Evolutionary conservation across 1,139 yeast species (phyloP), one percentile per base, ranked within the genome.

Genomic region (Kluyveromyces sp.): DNA sequence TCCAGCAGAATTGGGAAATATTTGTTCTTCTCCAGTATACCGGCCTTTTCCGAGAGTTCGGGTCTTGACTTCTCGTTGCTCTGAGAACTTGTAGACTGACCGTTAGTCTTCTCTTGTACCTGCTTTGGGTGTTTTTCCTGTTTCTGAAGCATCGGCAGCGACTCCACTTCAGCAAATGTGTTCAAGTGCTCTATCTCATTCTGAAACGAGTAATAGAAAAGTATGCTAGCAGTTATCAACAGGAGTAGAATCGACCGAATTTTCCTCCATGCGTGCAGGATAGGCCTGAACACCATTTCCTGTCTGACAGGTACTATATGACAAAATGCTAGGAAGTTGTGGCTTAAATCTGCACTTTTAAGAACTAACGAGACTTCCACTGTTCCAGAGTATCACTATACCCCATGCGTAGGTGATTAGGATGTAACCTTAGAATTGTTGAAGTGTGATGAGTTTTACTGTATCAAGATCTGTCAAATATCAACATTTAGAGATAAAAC

Each of bases 1-100:
- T 42, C 45, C 17, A 57, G 53, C 8, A 67, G 39, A 3, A 67
- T 28, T 3, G 72, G 72, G 45, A 62, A 67, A 46, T 61, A 68
- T 46, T 55, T 60, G 50, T 67, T 67, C 52, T 68, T 67, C 40
- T 61, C 65, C n/a, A 48, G 44, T 9, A 56, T 52, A 42, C 58
- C 54, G 19, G 47, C 39, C 16, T 57, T 43, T 42, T 50, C 50
- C 16, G 46, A 37, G 13, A 34, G 37, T 22, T 22, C 40, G 16
- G 4, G 13, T 7, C 17, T 22, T 18, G 15, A 16, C 34, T 34
- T 18, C 30, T 18, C 31, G 7, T 20, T 16, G 2, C 13, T 19
- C 4, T n/a, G n/a, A n/a, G 28, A 3, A 31, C 9, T n/a, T 29
- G 31, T 20, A 36, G 40, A 3, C 13, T 18, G 4, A 15, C 16